These are phyloP conservation scores for Solanum commersonii DNA, from an alignment of 257 asterid genomes.

Conservation along the genomic window DNA sequence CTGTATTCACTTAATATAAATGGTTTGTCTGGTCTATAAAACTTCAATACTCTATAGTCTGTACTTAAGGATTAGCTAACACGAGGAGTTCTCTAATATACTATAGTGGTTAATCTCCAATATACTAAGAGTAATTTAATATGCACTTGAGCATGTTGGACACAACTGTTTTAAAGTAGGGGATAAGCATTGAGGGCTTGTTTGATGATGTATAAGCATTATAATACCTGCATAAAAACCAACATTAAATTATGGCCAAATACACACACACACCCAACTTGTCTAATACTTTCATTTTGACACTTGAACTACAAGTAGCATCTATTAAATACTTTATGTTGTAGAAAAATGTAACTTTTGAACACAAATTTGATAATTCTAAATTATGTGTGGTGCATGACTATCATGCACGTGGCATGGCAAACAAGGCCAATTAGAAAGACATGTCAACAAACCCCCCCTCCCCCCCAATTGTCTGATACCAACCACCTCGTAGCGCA, in stretches of 20 bases:
- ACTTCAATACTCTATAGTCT: neutral
- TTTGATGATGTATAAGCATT: neutral
- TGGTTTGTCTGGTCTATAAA: neutral
- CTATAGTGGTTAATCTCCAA: neutral
- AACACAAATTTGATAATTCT: neutral
- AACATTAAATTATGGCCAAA: neutral
- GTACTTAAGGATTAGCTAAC: neutral
- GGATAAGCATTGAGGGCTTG: neutral
- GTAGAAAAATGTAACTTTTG: neutral
- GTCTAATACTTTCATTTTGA: neutral
- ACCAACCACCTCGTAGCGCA: slow-evolving; percentile 45
- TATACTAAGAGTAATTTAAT: neutral
- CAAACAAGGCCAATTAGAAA: neutral
- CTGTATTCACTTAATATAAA: neutral
- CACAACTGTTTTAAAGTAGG: neutral
- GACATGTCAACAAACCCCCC: neutral
- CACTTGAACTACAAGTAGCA: neutral
- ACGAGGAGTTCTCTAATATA: neutral
- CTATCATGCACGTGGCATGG: neutral
- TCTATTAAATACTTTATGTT: neutral
- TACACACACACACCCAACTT: neutral
- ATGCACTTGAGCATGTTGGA: neutral
- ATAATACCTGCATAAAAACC: neutral
- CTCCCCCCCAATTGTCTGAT: slow-evolving; percentile 17
- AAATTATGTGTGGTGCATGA: neutral